phyloP scores from a whole-genome alignment of 2,329 filamentous ascomycete genomes.

The Hortaea sp. region DNA sequence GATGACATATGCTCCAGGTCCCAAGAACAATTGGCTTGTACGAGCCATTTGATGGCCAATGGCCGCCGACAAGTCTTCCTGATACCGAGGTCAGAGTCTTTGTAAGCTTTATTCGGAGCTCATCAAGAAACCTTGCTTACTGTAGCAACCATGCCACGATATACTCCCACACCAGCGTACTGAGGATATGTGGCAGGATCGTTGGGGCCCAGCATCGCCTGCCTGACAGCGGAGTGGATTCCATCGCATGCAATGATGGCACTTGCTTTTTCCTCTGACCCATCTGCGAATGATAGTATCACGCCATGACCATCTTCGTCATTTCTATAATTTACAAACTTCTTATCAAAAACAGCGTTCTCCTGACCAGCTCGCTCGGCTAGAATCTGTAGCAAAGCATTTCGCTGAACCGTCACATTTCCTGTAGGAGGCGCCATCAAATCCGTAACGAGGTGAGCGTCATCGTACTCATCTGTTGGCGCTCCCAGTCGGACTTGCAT shows the following conservation, averaged over 20 bases:
- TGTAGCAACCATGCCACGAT: conserved; percentile 52
- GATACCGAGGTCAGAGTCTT: too few species aligned
- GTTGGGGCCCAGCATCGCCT: conserved; percentile 41
- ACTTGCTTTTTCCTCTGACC: conserved; percentile 32
- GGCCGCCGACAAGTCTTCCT: conserved; percentile 32
- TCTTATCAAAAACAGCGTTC: conserved; percentile 11
- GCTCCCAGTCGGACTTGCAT: conserved; percentile 32
- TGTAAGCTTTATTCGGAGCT: too few species aligned
- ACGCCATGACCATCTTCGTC: conserved; percentile 12
- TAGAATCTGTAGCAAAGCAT: conserved; percentile 32
- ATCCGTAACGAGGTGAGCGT: conserved; percentile 19
- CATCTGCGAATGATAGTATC: conserved; percentile 34
- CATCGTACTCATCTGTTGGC: conserved; percentile 7
- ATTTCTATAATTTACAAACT: conserved; percentile 14
- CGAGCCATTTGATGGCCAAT: conserved; percentile 18
- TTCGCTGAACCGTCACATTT: conserved; percentile 26
- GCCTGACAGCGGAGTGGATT: conserved; percentile 48
- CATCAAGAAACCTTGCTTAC: too few species aligned
- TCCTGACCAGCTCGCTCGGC: conserved; percentile 22
- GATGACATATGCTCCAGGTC: conserved; percentile 47
- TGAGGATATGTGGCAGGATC: conserved; percentile 35
- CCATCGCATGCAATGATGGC: conserved; percentile 54
- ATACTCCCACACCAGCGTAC: conserved; percentile 51
- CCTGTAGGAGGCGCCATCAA: conserved; percentile 19
- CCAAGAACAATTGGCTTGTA: conserved; percentile 27